phyloP scores from a whole-genome alignment of 225 moss, liverwort and hornwort species.

The Thuidium tamariscinum region DNA sequence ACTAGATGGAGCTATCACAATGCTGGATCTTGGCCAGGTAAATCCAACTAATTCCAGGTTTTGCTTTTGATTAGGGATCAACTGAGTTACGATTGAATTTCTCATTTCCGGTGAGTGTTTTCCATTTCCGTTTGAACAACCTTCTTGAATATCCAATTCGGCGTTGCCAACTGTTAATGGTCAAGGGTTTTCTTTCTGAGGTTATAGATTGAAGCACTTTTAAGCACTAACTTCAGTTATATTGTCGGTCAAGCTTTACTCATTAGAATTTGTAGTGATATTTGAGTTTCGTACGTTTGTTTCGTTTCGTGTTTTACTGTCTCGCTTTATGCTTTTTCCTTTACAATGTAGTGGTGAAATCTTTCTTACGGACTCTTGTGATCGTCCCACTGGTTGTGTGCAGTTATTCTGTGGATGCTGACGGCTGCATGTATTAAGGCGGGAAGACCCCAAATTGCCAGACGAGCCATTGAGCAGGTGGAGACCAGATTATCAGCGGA shows the following conservation, averaged over 20 bases:
- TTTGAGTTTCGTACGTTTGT: background rate
- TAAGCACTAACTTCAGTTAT: background rate
- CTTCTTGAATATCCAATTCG: background rate
- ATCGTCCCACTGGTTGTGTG: background rate
- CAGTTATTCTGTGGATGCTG: constrained; percentile 97
- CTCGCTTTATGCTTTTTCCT: background rate
- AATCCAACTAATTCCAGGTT: background rate
- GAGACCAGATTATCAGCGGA: constrained; percentile 74
- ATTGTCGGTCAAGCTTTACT: background rate
- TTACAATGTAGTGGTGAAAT: background rate
- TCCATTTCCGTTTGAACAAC: background rate
- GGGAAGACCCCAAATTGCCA: constrained; percentile 82
- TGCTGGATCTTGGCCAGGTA: constrained; percentile 95
- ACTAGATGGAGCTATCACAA: constrained; percentile 99
- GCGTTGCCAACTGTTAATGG: background rate
- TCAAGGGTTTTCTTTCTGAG: background rate
- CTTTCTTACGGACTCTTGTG: background rate
- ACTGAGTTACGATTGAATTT: background rate
- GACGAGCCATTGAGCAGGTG: constrained; percentile 77
- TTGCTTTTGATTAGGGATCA: background rate
- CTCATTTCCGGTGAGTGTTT: background rate
- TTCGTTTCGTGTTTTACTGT: background rate
- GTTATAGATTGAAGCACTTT: background rate
- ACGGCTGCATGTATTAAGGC: constrained; percentile 93
- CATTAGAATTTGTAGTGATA: background rate